phyloP scores from a whole-genome alignment of 108 stramenopile genomes.

The Cylindrotheca fusiformis region DNA sequence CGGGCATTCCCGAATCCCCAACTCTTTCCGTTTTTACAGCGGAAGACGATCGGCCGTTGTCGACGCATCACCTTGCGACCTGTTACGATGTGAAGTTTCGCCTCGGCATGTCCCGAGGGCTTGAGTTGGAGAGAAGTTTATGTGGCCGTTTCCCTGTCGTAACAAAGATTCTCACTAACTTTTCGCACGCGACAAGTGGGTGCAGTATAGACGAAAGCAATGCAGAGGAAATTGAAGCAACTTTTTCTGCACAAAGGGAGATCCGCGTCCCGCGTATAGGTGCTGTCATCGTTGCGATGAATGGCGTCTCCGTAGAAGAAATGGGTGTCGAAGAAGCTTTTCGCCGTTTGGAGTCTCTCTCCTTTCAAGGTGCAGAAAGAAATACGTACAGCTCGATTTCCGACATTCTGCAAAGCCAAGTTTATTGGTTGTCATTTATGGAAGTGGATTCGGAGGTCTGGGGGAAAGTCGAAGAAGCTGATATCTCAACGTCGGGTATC shows the following conservation, averaged over 20 bases:
- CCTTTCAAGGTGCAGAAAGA: neutral
- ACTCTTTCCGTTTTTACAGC: too few species aligned
- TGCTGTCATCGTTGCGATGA: constrained; percentile 37
- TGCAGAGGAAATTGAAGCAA: constrained; percentile 21
- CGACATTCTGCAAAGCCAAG: neutral
- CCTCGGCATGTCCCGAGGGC: constrained; percentile 22
- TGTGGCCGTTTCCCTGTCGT: constrained; percentile 39
- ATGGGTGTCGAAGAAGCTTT: constrained; percentile 31
- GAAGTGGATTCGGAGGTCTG: constrained; percentile 40
- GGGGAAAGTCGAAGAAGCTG: constrained; percentile 39
- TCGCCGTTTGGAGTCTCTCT: neutral
- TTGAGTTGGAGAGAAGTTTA: constrained; percentile 34
- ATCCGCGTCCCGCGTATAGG: constrained; percentile 38
- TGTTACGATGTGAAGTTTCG: constrained; percentile 12
- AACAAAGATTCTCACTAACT: constrained; percentile 5
- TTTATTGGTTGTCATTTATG: constrained; percentile 41
- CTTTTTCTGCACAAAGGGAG: constrained; percentile 5
- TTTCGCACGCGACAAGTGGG: neutral
- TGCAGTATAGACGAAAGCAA: constrained; percentile 13
- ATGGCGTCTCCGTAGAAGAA: constrained; percentile 34
- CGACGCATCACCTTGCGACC: too few species aligned
- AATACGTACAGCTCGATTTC: neutral
- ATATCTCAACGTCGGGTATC: constrained; percentile 34
- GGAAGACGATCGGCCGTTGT: too few species aligned
- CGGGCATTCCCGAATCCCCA: too few species aligned